A percentile compares a stretch with the other conserved stretches of the same genome.
Conservation (phyloP, 2,329 filamentous ascomycete species). For the Alternaria sp. region DNA sequence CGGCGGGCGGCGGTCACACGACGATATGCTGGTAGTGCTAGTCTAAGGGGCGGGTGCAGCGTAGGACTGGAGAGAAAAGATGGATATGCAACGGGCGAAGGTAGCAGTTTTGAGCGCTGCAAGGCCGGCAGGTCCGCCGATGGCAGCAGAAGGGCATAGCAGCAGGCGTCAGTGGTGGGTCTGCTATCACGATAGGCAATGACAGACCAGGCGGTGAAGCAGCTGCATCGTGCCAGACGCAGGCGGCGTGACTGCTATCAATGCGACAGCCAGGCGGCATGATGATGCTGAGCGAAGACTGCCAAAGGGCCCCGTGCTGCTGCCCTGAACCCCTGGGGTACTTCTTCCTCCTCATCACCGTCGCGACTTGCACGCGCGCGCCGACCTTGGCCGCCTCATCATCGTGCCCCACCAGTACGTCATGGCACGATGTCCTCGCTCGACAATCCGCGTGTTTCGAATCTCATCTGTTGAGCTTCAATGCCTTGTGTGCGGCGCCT, state of each 20-base stretch:
- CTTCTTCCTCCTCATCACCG: not conserved
- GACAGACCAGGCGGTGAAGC: slow-evolving; percentile 17
- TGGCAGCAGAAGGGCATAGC: slow-evolving; percentile 4
- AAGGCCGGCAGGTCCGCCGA: slow-evolving; percentile 14
- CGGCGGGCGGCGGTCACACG: slow-evolving; percentile 18
- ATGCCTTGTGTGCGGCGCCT: slow-evolving; percentile 12
- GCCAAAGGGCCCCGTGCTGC: slow-evolving; percentile 8
- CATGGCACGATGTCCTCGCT: not conserved
- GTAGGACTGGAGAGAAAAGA: slow-evolving; percentile 5
- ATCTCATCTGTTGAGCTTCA: slow-evolving; percentile 11
- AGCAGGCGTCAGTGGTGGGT: slow-evolving; percentile 14
- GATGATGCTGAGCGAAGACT: slow-evolving; percentile 2
- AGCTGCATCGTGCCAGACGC: slow-evolving; percentile 11
- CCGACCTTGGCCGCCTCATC: slow-evolving; percentile 1
- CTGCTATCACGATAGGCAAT: slow-evolving; percentile 12
- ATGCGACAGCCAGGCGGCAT: not conserved
- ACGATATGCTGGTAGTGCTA: slow-evolving; percentile 15
- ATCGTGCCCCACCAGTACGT: slow-evolving; percentile 8
- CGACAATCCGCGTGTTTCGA: not conserved
- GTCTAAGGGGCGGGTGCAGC: slow-evolving; percentile 12
- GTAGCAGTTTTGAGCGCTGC: slow-evolving; percentile 11
- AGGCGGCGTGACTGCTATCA: not conserved
- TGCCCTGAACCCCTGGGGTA: not conserved
- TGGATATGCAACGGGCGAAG: not conserved
- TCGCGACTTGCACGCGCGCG: slow-evolving; percentile 10